These are phyloP conservation scores for Climacium dendroides DNA, from an alignment of 225 moss, liverwort and hornwort species.

Conservation along the genomic window DNA sequence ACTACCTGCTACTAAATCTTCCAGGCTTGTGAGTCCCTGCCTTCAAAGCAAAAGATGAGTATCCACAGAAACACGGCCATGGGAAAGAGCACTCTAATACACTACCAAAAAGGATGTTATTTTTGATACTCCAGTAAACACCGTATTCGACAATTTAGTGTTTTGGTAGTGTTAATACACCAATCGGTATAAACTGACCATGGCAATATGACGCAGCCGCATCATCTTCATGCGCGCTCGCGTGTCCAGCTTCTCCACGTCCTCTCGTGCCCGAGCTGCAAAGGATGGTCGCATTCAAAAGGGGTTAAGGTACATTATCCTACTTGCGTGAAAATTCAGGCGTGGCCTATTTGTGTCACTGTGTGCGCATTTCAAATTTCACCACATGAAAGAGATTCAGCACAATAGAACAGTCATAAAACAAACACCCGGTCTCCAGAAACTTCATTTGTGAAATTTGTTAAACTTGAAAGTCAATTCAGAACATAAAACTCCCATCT, in stretches of 20 bases:
- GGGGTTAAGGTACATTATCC: neutral
- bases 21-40: neutral
- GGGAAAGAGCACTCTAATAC: neutral
- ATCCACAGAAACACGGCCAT: neutral
- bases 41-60: too few species aligned
- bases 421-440: neutral
- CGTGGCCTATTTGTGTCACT: neutral
- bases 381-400: neutral
- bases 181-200: conserved; percentile 24
- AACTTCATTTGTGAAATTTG: neutral
- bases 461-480: neutral
- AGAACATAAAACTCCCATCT: neutral
- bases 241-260: conserved; percentile 74
- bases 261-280: conserved; percentile 81
- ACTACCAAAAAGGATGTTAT: neutral
- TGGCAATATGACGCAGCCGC: conserved; percentile 55
- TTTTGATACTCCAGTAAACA: neutral
- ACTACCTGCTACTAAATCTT: too few species aligned
- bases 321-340: neutral
- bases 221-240: conserved; percentile 72
- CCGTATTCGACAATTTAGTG: too few species aligned
- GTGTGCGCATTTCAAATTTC: neutral
- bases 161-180: too few species aligned
- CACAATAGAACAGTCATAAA: neutral
- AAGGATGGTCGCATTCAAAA: neutral